These are phyloP conservation scores for Suillus clintonianus DNA, from an alignment of 768 basidiomycete genomes.

Conservation along the genomic window DNA sequence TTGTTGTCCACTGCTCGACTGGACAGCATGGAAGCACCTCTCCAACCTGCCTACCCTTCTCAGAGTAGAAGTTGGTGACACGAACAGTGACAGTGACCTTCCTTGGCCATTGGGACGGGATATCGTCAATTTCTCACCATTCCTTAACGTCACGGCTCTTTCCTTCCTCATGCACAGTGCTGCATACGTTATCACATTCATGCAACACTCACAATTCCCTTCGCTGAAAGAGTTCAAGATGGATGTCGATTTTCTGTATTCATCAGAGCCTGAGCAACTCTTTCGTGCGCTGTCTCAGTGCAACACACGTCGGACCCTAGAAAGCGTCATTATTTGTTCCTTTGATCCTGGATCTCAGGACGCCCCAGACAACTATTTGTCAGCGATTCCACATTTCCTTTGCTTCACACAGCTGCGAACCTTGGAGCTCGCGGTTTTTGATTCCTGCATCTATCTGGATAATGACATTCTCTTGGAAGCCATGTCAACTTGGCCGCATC, in stretches of 20 bases:
- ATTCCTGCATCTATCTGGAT: background rate
- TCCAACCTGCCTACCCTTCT: background rate
- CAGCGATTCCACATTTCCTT: background rate
- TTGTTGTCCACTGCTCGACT: background rate
- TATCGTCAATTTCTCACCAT: background rate
- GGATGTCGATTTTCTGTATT: background rate
- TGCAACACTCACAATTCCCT: background rate
- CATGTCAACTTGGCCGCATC: background rate
- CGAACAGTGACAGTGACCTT: background rate
- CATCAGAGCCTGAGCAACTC: background rate
- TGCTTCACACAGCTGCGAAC: background rate
- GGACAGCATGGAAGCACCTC: background rate
- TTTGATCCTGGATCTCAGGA: accelerated
- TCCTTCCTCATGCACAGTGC: background rate
- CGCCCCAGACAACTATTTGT: background rate
- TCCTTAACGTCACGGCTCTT: background rate
- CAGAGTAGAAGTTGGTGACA: background rate
- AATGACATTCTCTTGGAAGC: background rate
- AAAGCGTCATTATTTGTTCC: background rate
- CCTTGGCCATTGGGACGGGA: background rate
- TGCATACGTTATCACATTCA: background rate
- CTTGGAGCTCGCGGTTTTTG: background rate
- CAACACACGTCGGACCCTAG: background rate
- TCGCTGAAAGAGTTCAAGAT: background rate
- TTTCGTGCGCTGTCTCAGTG: background rate